A percentile compares a stretch with the other conserved stretches of the same genome.
phyloP scores from a whole-genome alignment of 768 basidiomycete species.

The Mycena rebaudengoi region DNA sequence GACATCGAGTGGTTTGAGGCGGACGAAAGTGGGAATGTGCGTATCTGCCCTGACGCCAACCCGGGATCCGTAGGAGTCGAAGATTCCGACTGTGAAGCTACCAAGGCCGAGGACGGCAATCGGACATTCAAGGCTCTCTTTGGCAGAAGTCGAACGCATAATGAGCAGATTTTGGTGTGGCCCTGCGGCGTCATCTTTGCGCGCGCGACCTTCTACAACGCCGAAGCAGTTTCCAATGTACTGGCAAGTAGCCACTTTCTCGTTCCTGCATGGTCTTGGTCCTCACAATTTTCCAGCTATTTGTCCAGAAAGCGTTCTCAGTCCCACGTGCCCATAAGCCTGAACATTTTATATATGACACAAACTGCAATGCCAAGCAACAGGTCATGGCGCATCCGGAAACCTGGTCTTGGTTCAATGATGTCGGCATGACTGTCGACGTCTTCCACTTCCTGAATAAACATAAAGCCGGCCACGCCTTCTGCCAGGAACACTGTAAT shows the following conservation, averaged over 20 bases:
- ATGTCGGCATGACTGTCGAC: slow-evolving; percentile 19
- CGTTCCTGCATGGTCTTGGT: too few species aligned
- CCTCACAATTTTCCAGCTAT: background rate
- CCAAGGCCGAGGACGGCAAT: slow-evolving; percentile 12
- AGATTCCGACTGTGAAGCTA: too few species aligned
- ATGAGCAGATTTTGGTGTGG: slow-evolving; percentile 23
- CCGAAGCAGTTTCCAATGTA: slow-evolving; percentile 27
- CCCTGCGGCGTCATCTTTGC: slow-evolving; percentile 30
- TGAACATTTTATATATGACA: slow-evolving; percentile 29
- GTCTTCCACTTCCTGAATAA: slow-evolving; percentile 22
- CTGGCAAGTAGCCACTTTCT: slow-evolving; percentile 15
- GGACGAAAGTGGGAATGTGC: too few species aligned
- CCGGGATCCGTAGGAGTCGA: too few species aligned
- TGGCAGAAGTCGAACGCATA: slow-evolving; percentile 22
- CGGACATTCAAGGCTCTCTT: slow-evolving; percentile 24
- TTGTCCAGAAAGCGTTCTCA: slow-evolving; percentile 28
- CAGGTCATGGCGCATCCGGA: slow-evolving; percentile 4
- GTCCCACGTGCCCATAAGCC: slow-evolving; percentile 34
- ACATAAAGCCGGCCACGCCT: slow-evolving; percentile 4
- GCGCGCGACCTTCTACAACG: slow-evolving; percentile 25
- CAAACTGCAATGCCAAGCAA: slow-evolving; percentile 14
- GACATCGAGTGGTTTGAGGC: too few species aligned
- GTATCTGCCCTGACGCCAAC: background rate
- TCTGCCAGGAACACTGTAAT: slow-evolving; percentile 19
- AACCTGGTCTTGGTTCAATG: slow-evolving; percentile 2